Conservation (phyloP, 106 monocot genomes). For the Narthecium ossifragum region DNA sequence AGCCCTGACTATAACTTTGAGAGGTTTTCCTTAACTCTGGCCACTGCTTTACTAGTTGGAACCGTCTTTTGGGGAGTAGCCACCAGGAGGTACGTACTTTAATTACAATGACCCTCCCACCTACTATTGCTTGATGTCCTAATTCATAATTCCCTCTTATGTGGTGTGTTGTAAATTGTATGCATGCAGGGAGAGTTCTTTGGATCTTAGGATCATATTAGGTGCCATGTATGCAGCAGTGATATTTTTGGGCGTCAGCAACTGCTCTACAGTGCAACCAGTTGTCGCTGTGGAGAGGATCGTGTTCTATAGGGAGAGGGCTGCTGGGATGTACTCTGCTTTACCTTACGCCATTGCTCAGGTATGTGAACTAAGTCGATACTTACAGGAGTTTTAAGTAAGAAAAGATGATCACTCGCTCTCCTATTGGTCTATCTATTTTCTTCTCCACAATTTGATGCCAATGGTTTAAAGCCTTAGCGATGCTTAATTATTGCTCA, state of each 20-base stretch:
- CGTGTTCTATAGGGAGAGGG: conserved; percentile 69
- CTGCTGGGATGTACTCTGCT: conserved; percentile 84
- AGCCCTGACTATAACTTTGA: conserved; percentile 28
- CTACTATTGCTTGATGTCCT: neutral
- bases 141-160: neutral
- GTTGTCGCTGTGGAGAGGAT: conserved; percentile 46
- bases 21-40: conserved; percentile 24
- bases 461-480: no score
- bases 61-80: conserved; percentile 71
- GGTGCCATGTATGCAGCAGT: conserved; percentile 60
- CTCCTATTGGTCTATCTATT: no score
- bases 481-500: neutral
- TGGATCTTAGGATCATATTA: conserved; percentile 27
- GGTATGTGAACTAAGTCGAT: conserved; percentile 23
- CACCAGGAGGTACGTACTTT: conserved; percentile 29
- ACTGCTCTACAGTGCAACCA: conserved; percentile 52
- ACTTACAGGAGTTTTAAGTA: neutral
- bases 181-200: conserved; percentile 29
- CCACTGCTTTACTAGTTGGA: conserved; percentile 36
- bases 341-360: no score
- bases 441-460: no score
- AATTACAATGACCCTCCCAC: neutral
- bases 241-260: conserved; percentile 50
- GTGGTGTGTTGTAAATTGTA: no score
- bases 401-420: neutral